Base-by-base conservation (phyloP, 208 protist species). In the Acanthamoeba healyi region DNA sequence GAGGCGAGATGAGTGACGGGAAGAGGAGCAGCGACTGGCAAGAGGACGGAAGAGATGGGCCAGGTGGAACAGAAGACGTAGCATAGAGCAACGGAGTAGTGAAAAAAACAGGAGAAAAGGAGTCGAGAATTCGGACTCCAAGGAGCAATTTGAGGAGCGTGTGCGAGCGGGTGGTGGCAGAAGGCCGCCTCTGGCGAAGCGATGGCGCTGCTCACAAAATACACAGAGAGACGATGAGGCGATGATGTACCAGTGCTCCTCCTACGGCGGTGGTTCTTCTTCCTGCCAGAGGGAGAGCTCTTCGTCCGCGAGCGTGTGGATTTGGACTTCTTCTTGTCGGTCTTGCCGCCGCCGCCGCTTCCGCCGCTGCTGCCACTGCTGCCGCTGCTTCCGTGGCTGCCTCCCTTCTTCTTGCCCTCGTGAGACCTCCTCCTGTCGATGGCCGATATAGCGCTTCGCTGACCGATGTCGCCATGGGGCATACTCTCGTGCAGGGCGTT, bases 241-340 rank as follows among this genome's bases (percentile, higher is more conserved):
- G 51, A 7, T 26, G 15, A 24, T 4, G 7, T 70, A 90, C 56
- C 82, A 5, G 54, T 90, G 54, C 82, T 90, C 51, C 54, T 32
- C 32, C 82, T 90, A 34, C 82, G 82, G 14, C 82, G 82, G n/a
- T 90, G 82, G 32, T 61, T 90, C 56, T 70, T 90, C 82, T 70
- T 90, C 56, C 82, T 90, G 36, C 54, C 56, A 9, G 82, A 70
- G 7, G 82, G 82, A 63, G 82, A 90, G 32, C 26, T 49, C 54
- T 61, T 90, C 54, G 82, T 90, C 34, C 56, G 46, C 10, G 82
- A 90, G 19, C 82, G 82, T 6, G 82, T 34, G 54, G 74, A 84
- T n/a, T 84, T 84, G 74, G 74, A 84, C 42, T 84, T 84, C 22
- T 36, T 38, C 82, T 61, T 61, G 51, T 90, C 56, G 10, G 15